Evolutionary conservation across 305 asterid genomes (phyloP).

Genomic region (Solanum hybrid): DNA sequence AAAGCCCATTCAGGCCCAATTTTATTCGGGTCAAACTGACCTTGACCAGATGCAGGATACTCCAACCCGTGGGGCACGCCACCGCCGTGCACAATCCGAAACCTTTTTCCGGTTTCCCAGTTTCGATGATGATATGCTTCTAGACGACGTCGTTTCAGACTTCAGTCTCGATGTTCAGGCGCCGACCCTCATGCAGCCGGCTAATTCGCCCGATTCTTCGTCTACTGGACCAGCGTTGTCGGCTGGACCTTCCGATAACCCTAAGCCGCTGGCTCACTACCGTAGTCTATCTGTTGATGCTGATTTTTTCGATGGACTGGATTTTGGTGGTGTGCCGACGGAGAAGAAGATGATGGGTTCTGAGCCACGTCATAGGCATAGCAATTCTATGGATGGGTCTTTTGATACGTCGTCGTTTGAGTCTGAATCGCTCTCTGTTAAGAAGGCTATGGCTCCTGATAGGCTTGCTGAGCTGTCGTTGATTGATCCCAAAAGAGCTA

Average conservation of each 20-base stretch:
- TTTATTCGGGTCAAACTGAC: conserved; percentile 30
- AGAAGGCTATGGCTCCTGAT: conserved; percentile 64
- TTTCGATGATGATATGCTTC: conserved; percentile 55
- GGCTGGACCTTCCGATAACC: conserved; percentile 14
- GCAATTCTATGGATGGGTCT: conserved; percentile 77
- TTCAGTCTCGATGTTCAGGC: conserved; percentile 35
- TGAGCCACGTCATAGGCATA: conserved; percentile 55
- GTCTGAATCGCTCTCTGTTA: conserved; percentile 29
- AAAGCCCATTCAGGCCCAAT: conserved; percentile 32
- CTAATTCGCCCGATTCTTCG: conserved; percentile 3
- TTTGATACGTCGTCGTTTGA: conserved; percentile 61
- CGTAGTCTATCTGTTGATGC: conserved; percentile 86
- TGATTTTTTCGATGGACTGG: conserved; percentile 71
- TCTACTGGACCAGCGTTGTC: conserved; percentile 16
- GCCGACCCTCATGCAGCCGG: conserved; percentile 3
- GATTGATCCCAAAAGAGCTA: conserved; percentile 93
- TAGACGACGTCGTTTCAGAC: conserved; percentile 51
- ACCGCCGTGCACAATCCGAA: conserved; percentile 91
- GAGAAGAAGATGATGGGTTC: conserved; percentile 15
- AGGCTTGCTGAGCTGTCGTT: conserved; percentile 72
- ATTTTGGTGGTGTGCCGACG: conserved; percentile 31
- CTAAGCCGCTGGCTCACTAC: conserved; percentile 25
- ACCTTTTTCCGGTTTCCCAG: conserved; percentile 76
- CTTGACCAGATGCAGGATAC: conserved; percentile 71
- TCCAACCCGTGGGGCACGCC: conserved; percentile 54